These are phyloP conservation scores for Cronartium quercuum DNA, from an alignment of 1,284 basidiomycete species.

Conservation along the genomic window DNA sequence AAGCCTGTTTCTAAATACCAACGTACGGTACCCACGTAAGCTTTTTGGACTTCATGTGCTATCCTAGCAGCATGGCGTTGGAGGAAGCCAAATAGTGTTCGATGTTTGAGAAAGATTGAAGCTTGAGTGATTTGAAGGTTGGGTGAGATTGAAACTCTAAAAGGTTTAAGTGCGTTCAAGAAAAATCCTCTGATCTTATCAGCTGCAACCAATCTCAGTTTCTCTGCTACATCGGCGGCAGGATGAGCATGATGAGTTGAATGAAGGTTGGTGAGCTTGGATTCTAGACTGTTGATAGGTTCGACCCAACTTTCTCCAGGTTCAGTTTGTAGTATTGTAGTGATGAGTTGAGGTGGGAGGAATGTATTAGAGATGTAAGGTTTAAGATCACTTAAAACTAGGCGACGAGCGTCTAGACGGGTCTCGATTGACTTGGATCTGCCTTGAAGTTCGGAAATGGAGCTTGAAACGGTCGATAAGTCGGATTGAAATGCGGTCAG, in stretches of 20 bases:
- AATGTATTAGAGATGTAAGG: neutral
- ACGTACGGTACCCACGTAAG: conserved; percentile 74
- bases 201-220: conserved; percentile 13
- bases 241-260: conserved; percentile 11
- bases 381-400: conserved; percentile 50
- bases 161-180: conserved; percentile 70
- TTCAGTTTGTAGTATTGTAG: neutral
- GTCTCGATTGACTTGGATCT: conserved; percentile 83
- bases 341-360: conserved; percentile 10
- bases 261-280: conserved; percentile 27
- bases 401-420: conserved; percentile 72
- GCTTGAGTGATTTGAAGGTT: conserved; percentile 91
- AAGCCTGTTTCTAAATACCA: conserved; percentile 96
- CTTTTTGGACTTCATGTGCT: conserved; percentile 80
- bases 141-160: conserved; percentile 74
- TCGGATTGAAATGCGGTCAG: conserved; percentile 81
- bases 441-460: conserved; percentile 86
- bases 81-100: conserved; percentile 75
- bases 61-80: conserved; percentile 72
- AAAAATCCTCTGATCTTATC: conserved; percentile 84
- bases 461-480: conserved; percentile 83
- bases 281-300: conserved; percentile 1
- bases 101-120: conserved; percentile 76
- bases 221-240: neutral
- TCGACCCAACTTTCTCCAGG: conserved; percentile 6